Base-by-base conservation (phyloP, 1,284 basidiomycete species). In the Austroboletus novae-zelandiae region DNA sequence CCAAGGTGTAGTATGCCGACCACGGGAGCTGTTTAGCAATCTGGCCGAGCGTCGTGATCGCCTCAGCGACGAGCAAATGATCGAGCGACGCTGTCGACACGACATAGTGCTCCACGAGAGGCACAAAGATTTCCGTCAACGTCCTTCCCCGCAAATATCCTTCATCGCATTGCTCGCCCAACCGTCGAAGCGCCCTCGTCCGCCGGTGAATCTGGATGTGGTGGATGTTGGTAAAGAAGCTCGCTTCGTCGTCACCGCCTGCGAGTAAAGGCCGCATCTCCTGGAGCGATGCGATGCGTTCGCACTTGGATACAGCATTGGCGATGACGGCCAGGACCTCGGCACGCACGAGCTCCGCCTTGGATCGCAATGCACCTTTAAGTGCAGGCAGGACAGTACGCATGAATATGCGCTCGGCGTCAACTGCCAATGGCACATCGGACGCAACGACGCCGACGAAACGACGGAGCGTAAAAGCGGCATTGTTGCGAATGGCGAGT, bases 191-290 rank as follows among this genome's bases (percentile, higher is more conserved):
- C 0, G 97, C 96, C 56, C 97, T 79, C 2, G 87, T 86, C 18
- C 96, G 84, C 51, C 96, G 86, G 68, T 99, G 96, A 5, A 90
- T 74, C 71, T 99, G 97, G 47, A 99, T 85, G 68, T 99, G 97
- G 57, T 91, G 83, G 46, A 99, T 84, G 69, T 99, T 99, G 75
- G 88, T 87, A 79, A 99, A 98, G 73, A 99, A 96, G 66, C 89
- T 95, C 27, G 93, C 94, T 68, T 99, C 97, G 43, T 92, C 89
- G 62, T 99, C 96, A 1, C 92, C 94, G 15, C 79, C 84, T 5
- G 90, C 91, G n/a, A 98, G 78, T 10, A 99, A 74, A 10, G 84
- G 78, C 8, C 73, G 79, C 83, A 98, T 86, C 63, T 98, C 94
- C 43, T 80, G 80, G 37, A 98, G 72, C 2, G 79, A 69, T 0